Base-by-base conservation (phyloP, 495 filamentous ascomycete species). In the Amniculicola lignicola region DNA sequence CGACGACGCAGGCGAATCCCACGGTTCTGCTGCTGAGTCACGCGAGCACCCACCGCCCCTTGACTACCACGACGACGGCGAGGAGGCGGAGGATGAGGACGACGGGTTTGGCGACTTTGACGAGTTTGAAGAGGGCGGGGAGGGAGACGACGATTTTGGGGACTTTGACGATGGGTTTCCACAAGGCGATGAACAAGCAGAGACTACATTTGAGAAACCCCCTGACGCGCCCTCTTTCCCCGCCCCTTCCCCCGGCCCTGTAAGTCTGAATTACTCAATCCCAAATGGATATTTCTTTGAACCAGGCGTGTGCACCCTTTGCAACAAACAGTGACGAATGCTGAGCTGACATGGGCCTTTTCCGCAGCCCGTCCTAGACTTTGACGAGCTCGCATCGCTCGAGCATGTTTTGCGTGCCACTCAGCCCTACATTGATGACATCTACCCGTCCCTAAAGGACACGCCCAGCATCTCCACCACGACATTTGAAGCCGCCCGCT, bases 121-220 rank as follows among this genome's bases (percentile, higher is more conserved):
- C 80, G 93, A 96, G 70, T 91, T 96, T 63, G 96, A 97, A 67
- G 90, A 91, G 67, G 90, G 89, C 47, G 82, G 84, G 57, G 61
- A 54, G 18, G 74, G 67, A 29, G 77, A 77, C 36, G 81, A 82
- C 58, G 90, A 93, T 70, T 92, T 92, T 77, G 89, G 83, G 43
- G 90, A 95, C 69, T 97, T 97, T 74, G 89, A 88, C 65, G 88
- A 92, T 64, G 89, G 81, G 40, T 90, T 90, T 73, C 81, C 89
- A 72, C 76, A 86, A 64, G 73, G 79, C 37, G 57, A 52, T 41
- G 54, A 55, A 44, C 77, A 76, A 59, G 69, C 72, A 54, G 75
- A 77, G 47, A 63, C 67, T 61, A 57, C 68, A 51, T 75, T 55
- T 59, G 52, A 61, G 43, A 52, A 75, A 33, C 57, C 61, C 33